Percentiles rank a stretch among this genome's conserved stretches.
phyloP scores from a whole-genome alignment of 2,329 filamentous ascomycete genomes.

The Apiospora marii region DNA sequence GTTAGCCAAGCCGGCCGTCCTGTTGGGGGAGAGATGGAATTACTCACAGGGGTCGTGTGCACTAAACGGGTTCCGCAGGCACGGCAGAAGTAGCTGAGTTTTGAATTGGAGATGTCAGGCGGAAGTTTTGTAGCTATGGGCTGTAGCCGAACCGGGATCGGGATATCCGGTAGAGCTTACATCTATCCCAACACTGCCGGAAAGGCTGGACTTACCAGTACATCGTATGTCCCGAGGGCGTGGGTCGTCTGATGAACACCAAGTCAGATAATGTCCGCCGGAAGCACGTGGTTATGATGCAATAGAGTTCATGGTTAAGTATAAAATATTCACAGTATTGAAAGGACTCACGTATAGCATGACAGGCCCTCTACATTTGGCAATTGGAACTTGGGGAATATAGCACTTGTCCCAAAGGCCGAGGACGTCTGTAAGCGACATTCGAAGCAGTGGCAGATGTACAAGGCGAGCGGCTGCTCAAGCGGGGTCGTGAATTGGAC shows the following conservation, averaged over 20 bases:
- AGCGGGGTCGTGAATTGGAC: conserved; percentile 69
- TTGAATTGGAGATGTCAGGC: background rate
- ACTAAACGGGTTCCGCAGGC: conserved; percentile 71
- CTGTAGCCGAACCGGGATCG: background rate
- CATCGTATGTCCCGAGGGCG: conserved; percentile 62
- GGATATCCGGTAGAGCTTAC: background rate
- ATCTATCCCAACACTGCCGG: background rate
- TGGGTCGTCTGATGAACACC: conserved; percentile 57
- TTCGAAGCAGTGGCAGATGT: conserved; percentile 75
- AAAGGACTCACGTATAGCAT: conserved; percentile 60
- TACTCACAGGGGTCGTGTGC: conserved; percentile 64
- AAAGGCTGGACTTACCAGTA: conserved; percentile 56
- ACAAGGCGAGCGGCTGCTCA: conserved; percentile 67
- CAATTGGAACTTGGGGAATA: conserved; percentile 71
- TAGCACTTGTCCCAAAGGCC: conserved; percentile 73
- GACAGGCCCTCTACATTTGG: conserved; percentile 57
- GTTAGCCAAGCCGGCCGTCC: background rate
- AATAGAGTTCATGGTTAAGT: background rate
- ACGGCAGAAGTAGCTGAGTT: conserved; percentile 68
- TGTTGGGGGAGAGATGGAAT: background rate
- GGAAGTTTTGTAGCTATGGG: background rate
- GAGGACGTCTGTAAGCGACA: conserved; percentile 72
- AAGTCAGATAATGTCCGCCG: background rate
- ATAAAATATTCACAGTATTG: no score
- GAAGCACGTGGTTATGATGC: no score